Conservation (phyloP, 2,329 filamentous ascomycete species). For the Rhinocladiella similis region DNA sequence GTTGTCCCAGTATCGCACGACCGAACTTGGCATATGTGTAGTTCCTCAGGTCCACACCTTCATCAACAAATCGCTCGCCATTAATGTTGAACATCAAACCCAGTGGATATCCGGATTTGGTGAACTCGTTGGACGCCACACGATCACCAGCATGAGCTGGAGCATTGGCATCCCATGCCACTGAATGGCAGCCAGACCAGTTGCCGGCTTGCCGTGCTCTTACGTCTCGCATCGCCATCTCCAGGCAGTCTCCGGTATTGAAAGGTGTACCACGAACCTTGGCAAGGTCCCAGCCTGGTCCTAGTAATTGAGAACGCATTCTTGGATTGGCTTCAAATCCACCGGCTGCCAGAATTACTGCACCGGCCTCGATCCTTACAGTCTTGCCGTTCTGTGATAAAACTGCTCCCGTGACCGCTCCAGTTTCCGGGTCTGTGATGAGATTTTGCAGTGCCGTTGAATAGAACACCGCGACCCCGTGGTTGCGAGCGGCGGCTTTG, state of each 20-base stretch:
- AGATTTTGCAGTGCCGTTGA: conserved; percentile 49
- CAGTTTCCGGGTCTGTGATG: conserved; percentile 33
- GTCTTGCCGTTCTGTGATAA: conserved; percentile 24
- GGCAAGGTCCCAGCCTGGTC: conserved; percentile 63
- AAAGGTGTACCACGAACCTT: conserved; percentile 64
- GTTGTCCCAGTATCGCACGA: conserved; percentile 60
- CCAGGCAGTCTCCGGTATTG: conserved; percentile 61
- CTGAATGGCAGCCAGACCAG: conserved; percentile 66
- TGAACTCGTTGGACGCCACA: conserved; percentile 64
- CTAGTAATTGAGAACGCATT: conserved; percentile 57
- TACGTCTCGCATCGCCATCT: conserved; percentile 50
- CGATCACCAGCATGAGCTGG: conserved; percentile 57
- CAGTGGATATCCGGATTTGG: conserved; percentile 68
- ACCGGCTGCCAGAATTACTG: conserved; percentile 58
- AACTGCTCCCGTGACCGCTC: conserved; percentile 23
- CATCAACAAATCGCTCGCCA: conserved; percentile 65
- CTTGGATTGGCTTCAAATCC: conserved; percentile 64
- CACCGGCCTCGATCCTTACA: neutral
- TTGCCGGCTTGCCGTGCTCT: conserved; percentile 56
- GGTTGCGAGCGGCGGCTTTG: conserved; percentile 36
- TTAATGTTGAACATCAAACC: conserved; percentile 64
- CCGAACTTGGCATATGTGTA: conserved; percentile 70
- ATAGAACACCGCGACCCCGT: conserved; percentile 49
- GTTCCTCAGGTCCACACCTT: conserved; percentile 65
- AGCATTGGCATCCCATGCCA: conserved; percentile 66